A percentile compares a stretch with the other conserved stretches of the same genome.
phyloP scores from a whole-genome alignment of 345 rosid species.

The Luvunga scandens region DNA sequence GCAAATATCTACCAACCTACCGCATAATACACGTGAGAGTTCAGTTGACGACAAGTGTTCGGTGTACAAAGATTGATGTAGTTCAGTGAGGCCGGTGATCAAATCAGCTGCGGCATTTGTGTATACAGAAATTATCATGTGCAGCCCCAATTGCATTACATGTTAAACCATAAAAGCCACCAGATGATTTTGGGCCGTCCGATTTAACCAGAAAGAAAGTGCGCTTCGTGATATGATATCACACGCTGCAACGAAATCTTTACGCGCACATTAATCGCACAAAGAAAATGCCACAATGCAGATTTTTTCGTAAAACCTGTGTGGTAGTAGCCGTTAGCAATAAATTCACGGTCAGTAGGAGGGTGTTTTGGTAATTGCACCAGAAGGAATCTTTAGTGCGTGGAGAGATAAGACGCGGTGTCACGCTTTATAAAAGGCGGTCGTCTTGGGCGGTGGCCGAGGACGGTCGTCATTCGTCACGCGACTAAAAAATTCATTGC shows the following conservation, averaged over 20 bases:
- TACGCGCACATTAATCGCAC: background rate
- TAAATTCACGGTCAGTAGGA: too few species aligned
- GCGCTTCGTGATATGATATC: accelerated
- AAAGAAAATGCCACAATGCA: too few species aligned
- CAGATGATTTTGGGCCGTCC: background rate
- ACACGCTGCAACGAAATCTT: background rate
- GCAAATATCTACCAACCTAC: background rate
- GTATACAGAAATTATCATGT: background rate
- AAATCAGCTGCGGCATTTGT: background rate
- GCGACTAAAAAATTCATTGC: constrained; percentile 14
- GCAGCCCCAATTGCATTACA: background rate
- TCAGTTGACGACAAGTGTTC: background rate
- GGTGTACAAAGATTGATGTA: background rate
- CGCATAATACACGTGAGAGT: background rate
- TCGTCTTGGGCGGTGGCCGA: constrained; percentile 24
- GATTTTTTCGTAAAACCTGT: background rate
- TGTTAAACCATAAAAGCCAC: background rate
- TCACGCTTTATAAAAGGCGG: constrained; percentile 6
- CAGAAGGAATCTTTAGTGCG: background rate
- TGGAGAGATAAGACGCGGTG: constrained; percentile 10
- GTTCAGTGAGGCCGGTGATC: background rate
- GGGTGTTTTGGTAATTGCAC: background rate
- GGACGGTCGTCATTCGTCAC: constrained; percentile 25
- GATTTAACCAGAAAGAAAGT: background rate
- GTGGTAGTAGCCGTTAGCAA: background rate